Evolutionary conservation across 164 flowering plant species (phyloP), one percentile per base, ranked within the genome.

Genomic region (Berberis vulgaris): DNA sequence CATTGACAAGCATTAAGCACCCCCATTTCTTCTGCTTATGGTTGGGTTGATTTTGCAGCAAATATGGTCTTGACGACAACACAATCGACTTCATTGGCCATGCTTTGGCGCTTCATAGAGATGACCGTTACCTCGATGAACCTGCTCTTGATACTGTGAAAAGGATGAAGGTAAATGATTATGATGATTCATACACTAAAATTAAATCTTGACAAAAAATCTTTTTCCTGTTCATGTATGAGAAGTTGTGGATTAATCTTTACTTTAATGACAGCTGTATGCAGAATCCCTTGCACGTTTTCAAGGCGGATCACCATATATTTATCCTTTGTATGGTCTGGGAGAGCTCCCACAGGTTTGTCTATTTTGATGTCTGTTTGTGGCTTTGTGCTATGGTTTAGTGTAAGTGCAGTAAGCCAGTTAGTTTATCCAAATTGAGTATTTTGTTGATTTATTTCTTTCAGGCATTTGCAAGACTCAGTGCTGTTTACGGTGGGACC

Each of bases 401-500:
- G 46, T 60, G 26, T 13, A 43, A 41, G 41, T 45, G 44, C 41
- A 45, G 8, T 46, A 26, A 26, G 26, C 26, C 26, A 26, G n/a
- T 49, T 6, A 55, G 10, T 7, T 57, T 11, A 7, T 66, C 10
- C 55, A 45, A 43, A 66, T 57, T 42, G 26, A n/a, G 38, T 42
- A 41, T 41, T 44, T 11, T 42, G 13, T 43, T 54, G 42, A 49
- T 49, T 66, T 12, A 6, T 49, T 45, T 46, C 46, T 56, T 47
- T 58, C 76, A 92, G 96, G 98, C 88, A 68, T 93, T 93, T 86
- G 98, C 97, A 43, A 80, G 98, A 49, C 88, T 93, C 49, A 93
- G 98, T 81, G 98, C 98, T 67, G 98, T 92, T 65, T 88, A 92
- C 82, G 96, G 96, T 73, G 98, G 98, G 26, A 92, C 98, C 41